Conservation (phyloP, 106 monocot species). For the Hemerocallis citrina region DNA sequence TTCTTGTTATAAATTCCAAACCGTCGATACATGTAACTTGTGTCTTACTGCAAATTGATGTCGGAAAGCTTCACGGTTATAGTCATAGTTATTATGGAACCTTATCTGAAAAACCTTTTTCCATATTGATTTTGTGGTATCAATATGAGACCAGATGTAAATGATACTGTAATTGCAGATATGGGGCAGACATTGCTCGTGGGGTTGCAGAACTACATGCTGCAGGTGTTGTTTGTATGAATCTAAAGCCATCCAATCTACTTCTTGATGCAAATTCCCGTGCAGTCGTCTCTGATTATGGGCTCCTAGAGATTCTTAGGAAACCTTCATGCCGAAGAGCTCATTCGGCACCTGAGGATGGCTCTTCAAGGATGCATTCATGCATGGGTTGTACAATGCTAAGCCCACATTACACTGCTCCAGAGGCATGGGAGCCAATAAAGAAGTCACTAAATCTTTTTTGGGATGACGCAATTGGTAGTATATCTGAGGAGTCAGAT, state of each 20-base stretch:
- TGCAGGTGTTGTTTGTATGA: slow-evolving; percentile 92
- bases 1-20: too few species aligned
- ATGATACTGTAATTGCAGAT: slow-evolving; percentile 40
- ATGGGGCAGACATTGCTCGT: slow-evolving; percentile 98
- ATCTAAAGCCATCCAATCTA: slow-evolving; percentile 93
- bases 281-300: slow-evolving; percentile 93
- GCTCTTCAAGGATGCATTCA: slow-evolving; percentile 60
- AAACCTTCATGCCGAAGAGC: slow-evolving; percentile 64
- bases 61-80: background rate
- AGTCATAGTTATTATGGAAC: too few species aligned
- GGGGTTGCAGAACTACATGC: slow-evolving; percentile 99
- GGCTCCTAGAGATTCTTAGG: slow-evolving; percentile 87
- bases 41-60: too few species aligned
- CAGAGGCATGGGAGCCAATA: slow-evolving; percentile 90
- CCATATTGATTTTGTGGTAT: background rate
- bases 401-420: slow-evolving; percentile 87
- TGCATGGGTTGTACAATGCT: slow-evolving; percentile 92
- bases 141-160: background rate
- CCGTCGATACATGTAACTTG: too few species aligned
- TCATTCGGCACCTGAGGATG: slow-evolving; percentile 40
- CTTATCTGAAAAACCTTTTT: background rate
- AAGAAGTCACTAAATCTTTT: slow-evolving; percentile 81
- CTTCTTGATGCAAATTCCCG: slow-evolving; percentile 70
- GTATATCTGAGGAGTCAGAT: slow-evolving; percentile 83
- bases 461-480: slow-evolving; percentile 85